phyloP scores from a whole-genome alignment of 495 filamentous ascomycete species.

The Trichoderma erinaceum region DNA sequence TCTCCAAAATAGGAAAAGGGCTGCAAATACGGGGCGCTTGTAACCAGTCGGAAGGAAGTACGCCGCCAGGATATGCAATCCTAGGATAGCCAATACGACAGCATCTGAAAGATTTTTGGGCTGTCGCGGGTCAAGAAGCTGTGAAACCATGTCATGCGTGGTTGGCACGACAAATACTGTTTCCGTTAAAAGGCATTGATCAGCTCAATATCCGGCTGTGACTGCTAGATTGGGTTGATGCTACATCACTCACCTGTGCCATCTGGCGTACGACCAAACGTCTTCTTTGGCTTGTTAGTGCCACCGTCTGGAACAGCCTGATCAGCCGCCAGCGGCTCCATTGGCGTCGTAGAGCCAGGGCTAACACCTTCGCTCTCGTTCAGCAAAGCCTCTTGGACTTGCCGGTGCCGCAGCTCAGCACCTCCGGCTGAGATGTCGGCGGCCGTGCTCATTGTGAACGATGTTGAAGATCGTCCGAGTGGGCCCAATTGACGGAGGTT shows the following conservation, averaged over 20 bases:
- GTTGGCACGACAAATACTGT: conserved; percentile 94
- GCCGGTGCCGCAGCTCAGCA: conserved; percentile 24
- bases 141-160: conserved; percentile 98
- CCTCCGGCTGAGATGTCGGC: conserved; percentile 17
- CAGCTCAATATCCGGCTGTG: background rate
- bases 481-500: conserved; percentile 20
- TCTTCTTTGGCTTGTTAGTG: conserved; percentile 54
- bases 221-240: background rate
- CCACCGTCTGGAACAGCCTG: background rate
- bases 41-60: conserved; percentile 61
- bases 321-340: background rate
- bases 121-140: conserved; percentile 87
- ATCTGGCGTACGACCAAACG: conserved; percentile 86
- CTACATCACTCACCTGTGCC: conserved; percentile 63
- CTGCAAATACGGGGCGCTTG: conserved; percentile 69
- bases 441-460: conserved; percentile 20
- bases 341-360: background rate
- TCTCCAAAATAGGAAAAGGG: conserved; percentile 87
- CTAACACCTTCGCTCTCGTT: background rate
- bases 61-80: conserved; percentile 61
- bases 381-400: conserved; percentile 14
- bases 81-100: conserved; percentile 74
- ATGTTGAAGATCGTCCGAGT: conserved; percentile 22
- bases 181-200: background rate
- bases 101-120: conserved; percentile 90